A percentile compares a stretch with the other conserved stretches of the same genome.
These are phyloP conservation scores for Chlorella sp. DNA, from an alignment of 139 green algal species.

Conservation along the genomic window DNA sequence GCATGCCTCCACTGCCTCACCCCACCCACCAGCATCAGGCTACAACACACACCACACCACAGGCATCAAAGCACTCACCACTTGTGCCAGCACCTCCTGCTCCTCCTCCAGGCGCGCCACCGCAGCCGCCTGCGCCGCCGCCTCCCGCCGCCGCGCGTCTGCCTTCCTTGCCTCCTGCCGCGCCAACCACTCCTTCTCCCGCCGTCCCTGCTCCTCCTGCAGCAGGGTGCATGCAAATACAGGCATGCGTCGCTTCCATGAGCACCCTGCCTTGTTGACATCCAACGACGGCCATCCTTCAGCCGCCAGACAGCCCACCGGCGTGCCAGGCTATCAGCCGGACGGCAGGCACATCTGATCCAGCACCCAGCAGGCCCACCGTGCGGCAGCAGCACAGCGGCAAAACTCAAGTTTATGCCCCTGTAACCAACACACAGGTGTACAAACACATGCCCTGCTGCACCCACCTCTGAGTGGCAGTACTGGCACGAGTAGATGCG, in stretches of 20 bases:
- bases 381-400: too few species aligned
- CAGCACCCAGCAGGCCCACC: too few species aligned
- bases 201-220: constrained; percentile 17
- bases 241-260: too few species aligned
- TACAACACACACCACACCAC: too few species aligned
- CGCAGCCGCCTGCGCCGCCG: not conserved
- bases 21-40: too few species aligned
- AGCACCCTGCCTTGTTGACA: too few species aligned
- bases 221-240: too few species aligned
- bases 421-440: not conserved
- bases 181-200: not conserved
- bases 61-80: not conserved
- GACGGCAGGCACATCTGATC: too few species aligned
- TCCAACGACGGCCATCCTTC: too few species aligned
- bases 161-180: not conserved
- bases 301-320: not conserved
- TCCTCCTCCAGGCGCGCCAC: not conserved
- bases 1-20: too few species aligned
- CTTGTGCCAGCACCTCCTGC: not conserved
- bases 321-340: too few species aligned
- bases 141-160: not conserved
- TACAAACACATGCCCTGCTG: not conserved
- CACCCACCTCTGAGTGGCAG: not conserved
- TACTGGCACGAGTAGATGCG: not conserved
- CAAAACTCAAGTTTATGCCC: too few species aligned